A percentile compares a stretch with the other conserved stretches of the same genome.
Conservation (phyloP, 257 asterid genomes). For the Capsicum chinense region DNA sequence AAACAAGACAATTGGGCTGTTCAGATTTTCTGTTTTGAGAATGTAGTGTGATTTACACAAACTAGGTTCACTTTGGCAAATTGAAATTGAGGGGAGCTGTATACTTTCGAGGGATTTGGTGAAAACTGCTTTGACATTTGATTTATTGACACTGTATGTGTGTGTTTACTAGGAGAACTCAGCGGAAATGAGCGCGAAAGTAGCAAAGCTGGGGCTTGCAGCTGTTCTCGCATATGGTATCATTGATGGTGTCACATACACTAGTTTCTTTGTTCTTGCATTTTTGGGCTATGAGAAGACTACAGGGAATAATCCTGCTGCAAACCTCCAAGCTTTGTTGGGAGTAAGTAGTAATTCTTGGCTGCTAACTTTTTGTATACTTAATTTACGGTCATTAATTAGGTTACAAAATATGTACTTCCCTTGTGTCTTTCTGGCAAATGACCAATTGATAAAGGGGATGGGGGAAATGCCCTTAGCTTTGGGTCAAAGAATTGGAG, state of each 20-base stretch:
- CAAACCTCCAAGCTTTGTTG: conserved; percentile 50
- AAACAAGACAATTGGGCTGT: too few species aligned
- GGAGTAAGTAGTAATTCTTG: conserved; percentile 40
- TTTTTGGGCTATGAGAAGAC: conserved; percentile 52
- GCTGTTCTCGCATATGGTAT: conserved; percentile 56
- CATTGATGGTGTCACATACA: conserved; percentile 56
- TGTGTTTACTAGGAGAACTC: conserved; percentile 42
- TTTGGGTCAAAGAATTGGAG: background rate
- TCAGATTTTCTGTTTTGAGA: too few species aligned
- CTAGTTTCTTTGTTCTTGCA: conserved; percentile 55
- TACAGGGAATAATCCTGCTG: conserved; percentile 57
- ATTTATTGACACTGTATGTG: background rate
- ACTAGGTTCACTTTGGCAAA: too few species aligned
- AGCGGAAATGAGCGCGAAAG: conserved; percentile 48
- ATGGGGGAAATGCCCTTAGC: background rate
- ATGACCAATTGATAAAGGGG: background rate
- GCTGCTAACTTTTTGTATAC: background rate
- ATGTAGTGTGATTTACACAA: too few species aligned
- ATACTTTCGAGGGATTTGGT: background rate
- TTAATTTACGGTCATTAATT: background rate
- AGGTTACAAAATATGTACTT: background rate
- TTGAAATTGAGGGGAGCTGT: too few species aligned
- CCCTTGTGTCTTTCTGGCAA: background rate
- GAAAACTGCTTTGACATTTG: background rate
- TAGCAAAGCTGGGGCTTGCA: conserved; percentile 50